A percentile compares a stretch with the other conserved stretches of the same genome.
Conservation (phyloP, 225 moss, liverwort and hornwort species). For the Marchantia polymorpha region DNA sequence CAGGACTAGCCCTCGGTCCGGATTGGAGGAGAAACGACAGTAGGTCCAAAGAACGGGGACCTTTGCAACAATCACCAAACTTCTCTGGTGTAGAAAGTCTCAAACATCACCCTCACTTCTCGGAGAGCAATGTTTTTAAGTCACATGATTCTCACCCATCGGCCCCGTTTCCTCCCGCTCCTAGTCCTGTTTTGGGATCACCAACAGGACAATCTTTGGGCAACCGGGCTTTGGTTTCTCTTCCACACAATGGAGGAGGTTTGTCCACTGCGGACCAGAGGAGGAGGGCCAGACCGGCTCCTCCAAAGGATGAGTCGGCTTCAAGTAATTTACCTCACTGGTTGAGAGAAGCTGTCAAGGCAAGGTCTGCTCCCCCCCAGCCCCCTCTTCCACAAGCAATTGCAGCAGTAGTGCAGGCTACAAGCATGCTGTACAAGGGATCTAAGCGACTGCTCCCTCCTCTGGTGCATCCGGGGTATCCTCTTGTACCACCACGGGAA, state of each 20-base stretch:
- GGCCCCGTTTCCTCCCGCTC: constrained; percentile 21
- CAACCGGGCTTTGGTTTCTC: constrained; percentile 40
- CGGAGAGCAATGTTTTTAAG: constrained; percentile 27
- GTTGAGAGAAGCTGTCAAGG: constrained; percentile 95
- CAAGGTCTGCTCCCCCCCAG: constrained; percentile 60
- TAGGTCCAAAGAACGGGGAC: constrained; percentile 23
- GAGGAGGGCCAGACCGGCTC: constrained; percentile 54
- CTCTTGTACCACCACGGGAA: constrained; percentile 55
- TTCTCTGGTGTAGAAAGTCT: constrained; percentile 24
- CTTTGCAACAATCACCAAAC: constrained; percentile 22
- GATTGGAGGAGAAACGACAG: constrained; percentile 39
- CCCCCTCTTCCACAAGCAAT: constrained; percentile 77
- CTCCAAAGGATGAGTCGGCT: constrained; percentile 41
- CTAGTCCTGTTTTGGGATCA: constrained; percentile 29
- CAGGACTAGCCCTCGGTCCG: constrained; percentile 28
- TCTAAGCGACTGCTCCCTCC: constrained; percentile 65
- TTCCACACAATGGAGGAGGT: constrained; percentile 34
- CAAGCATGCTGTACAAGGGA: constrained; percentile 63
- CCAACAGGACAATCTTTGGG: constrained; percentile 26
- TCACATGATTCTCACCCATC: constrained; percentile 22
- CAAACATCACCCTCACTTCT: constrained; percentile 27
- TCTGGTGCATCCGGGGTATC: constrained; percentile 71
- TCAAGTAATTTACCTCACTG: constrained; percentile 87
- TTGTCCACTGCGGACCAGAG: constrained; percentile 45
- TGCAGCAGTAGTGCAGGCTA: constrained; percentile 88